These are phyloP conservation scores for Ceratocystis variospora DNA, from an alignment of 2,329 filamentous ascomycete species.

Conservation along the genomic window DNA sequence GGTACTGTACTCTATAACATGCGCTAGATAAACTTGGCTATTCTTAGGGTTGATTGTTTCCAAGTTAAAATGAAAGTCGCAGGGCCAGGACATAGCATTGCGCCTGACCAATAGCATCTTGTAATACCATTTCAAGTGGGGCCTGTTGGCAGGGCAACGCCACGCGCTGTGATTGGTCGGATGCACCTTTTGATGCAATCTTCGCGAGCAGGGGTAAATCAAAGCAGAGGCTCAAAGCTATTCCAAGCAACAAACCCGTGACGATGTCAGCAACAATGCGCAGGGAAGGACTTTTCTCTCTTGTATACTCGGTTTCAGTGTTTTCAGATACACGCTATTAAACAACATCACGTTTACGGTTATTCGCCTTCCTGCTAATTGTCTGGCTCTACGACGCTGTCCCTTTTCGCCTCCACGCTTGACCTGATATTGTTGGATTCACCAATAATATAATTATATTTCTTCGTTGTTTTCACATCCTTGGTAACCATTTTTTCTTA, in stretches of 20 bases:
- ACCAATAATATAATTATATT: background rate
- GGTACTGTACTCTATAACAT: no score
- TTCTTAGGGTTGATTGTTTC: background rate
- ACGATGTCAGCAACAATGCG: background rate
- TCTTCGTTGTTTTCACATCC: background rate
- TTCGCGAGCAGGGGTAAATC: background rate
- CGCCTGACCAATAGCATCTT: no score
- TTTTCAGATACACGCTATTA: background rate
- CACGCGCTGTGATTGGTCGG: slow-evolving; percentile 13
- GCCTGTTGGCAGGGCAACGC: slow-evolving; percentile 14
- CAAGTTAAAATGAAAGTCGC: background rate
- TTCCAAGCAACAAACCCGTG: background rate
- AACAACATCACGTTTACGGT: background rate
- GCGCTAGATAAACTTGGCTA: no score
- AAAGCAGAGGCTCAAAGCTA: background rate
- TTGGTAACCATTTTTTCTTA: background rate
- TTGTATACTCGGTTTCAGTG: background rate
- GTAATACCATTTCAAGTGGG: background rate
- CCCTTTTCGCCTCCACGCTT: background rate
- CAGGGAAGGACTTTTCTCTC: background rate
- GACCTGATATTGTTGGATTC: background rate
- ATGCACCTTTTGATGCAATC: background rate
- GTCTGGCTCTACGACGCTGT: background rate
- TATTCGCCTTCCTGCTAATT: background rate
- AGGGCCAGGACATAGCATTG: background rate